Evolutionary conservation across 768 basidiomycete genomes (phyloP).

Genomic region (Omphalotus guepiniiformis): DNA sequence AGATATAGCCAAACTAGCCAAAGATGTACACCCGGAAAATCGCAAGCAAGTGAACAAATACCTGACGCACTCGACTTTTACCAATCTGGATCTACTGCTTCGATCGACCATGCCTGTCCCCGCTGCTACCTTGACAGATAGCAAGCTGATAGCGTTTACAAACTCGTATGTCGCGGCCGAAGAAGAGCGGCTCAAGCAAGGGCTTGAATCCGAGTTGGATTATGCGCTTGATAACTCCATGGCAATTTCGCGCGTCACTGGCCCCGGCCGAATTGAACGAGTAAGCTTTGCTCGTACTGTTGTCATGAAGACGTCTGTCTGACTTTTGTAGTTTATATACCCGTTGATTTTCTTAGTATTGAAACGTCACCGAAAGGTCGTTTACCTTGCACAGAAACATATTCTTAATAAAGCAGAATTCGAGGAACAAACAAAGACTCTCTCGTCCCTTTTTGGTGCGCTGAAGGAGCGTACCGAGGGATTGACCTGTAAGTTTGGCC

Average conservation of each 20-base stretch:
- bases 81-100: conserved; percentile 1
- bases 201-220: conserved; percentile 5
- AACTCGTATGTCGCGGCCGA: conserved; percentile 6
- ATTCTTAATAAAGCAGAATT: conserved; percentile 25
- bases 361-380: conserved; percentile 27
- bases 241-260: conserved; percentile 16
- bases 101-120: neutral
- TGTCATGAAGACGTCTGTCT: neutral
- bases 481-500: conserved; percentile 22
- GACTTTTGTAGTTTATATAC: conserved; percentile 23
- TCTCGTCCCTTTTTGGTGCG: conserved; percentile 16
- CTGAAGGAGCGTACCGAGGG: conserved; percentile 19
- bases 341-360: conserved; percentile 32
- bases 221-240: conserved; percentile 14
- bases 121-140: neutral
- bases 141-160: neutral
- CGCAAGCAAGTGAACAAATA: conserved; percentile 11
- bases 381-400: conserved; percentile 21
- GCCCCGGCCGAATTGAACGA: conserved; percentile 15
- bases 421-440: conserved; percentile 17
- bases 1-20: conserved; percentile 9
- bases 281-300: neutral
- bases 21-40: conserved; percentile 12
- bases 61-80: neutral
- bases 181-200: conserved; percentile 5